phyloP scores from a whole-genome alignment of 495 filamentous ascomycete genomes.

The Cladorrhinum samala region DNA sequence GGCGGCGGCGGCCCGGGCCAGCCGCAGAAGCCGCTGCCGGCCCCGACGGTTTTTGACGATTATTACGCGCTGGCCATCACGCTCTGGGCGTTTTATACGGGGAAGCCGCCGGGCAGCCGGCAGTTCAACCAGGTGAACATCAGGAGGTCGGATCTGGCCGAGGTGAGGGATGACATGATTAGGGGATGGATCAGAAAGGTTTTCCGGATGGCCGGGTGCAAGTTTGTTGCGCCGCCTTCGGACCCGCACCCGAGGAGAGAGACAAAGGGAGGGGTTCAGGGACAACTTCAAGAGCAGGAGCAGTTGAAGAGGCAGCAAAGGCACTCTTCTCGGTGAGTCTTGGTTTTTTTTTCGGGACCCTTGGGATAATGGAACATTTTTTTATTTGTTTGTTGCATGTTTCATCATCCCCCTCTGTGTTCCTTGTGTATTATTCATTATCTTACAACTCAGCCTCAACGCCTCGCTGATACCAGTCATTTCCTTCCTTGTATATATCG shows the following conservation, averaged over 20 bases:
- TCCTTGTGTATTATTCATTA: no score
- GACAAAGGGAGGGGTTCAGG: not conserved
- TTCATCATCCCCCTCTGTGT: no score
- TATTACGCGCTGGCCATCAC: slow-evolving; percentile 17
- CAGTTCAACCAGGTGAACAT: slow-evolving; percentile 16
- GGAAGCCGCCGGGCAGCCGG: slow-evolving; percentile 3
- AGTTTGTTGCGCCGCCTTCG: slow-evolving; percentile 1
- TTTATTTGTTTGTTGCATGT: no score
- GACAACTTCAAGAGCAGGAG: no score
- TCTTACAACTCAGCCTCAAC: no score
- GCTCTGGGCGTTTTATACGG: slow-evolving; percentile 14
- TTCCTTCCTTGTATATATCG: not conserved
- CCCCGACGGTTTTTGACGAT: slow-evolving; percentile 17
- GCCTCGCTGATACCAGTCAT: not conserved
- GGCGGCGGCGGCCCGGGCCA: not conserved
- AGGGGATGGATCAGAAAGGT: slow-evolving; percentile 16
- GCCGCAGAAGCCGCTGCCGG: not conserved
- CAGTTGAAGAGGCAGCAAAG: not conserved
- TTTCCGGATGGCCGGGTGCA: slow-evolving; percentile 16
- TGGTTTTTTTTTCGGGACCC: no score
- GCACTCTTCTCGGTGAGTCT: not conserved
- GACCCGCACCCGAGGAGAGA: not conserved
- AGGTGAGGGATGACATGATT: slow-evolving; percentile 17
- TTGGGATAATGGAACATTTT: no score
- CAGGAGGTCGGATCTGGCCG: slow-evolving; percentile 7